Percentiles rank a stretch among this genome's conserved stretches.
phyloP scores from a whole-genome alignment of 805 yeast species.

The Candida oleophila region DNA sequence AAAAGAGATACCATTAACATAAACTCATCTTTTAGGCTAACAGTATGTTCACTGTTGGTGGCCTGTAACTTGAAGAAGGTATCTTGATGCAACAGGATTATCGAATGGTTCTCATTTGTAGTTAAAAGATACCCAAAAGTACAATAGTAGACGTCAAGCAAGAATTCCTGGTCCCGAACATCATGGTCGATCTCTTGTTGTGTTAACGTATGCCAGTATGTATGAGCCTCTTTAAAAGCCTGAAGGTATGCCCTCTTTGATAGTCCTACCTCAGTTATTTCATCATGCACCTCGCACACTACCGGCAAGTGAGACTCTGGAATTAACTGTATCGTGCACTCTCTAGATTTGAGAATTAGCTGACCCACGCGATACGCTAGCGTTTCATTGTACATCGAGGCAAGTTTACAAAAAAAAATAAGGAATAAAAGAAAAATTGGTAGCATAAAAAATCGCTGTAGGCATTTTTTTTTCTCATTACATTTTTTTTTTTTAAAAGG shows the following conservation, averaged over 20 bases:
- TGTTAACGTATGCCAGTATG: slow-evolving; percentile 19
- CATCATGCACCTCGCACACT: slow-evolving; percentile 8
- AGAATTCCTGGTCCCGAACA: too few species aligned
- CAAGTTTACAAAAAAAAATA: too few species aligned
- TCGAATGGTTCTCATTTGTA: slow-evolving; percentile 38
- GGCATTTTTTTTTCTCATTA: too few species aligned
- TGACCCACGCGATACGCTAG: slow-evolving; percentile 4
- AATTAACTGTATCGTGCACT: slow-evolving; percentile 7
- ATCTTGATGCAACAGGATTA: slow-evolving; percentile 27
- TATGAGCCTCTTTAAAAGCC: slow-evolving; percentile 33
- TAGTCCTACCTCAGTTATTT: slow-evolving; percentile 30
- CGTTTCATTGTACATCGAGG: not conserved
- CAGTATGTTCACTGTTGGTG: too few species aligned
- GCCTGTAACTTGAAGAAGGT: slow-evolving; percentile 13
- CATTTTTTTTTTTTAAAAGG: not conserved
- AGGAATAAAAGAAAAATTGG: too few species aligned
- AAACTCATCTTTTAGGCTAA: slow-evolving; percentile 16
- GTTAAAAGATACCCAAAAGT: slow-evolving; percentile 35
- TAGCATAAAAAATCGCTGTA: too few species aligned
- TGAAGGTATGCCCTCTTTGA: slow-evolving; percentile 26
- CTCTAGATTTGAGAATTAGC: not conserved
- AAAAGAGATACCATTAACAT: slow-evolving; percentile 32
- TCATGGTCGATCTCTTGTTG: slow-evolving; percentile 1
- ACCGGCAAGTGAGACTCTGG: slow-evolving; percentile 2
- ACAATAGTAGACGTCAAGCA: slow-evolving; percentile 22